Base-by-base conservation (phyloP, 495 filamentous ascomycete genomes). In the Clohesyomyces aquaticus region DNA sequence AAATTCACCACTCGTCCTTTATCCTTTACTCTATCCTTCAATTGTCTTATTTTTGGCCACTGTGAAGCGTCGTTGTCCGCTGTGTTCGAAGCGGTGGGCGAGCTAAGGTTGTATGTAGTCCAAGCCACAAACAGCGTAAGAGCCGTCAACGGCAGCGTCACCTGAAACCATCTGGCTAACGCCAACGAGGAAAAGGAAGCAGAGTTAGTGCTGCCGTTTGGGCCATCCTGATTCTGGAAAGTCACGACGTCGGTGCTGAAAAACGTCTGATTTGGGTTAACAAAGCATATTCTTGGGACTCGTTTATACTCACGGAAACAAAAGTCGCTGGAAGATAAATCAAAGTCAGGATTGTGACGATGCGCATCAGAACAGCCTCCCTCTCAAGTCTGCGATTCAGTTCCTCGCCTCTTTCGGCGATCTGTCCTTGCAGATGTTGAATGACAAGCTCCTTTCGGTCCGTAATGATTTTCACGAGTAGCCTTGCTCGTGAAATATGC, bases 231-330 rank as follows among this genome's bases (percentile, higher is more conserved):
- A 18, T 28, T 70, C 48, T 79, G 77, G 50, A 75, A 80, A 53
- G 75, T 79, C 14, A 80, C 65, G 41, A 80, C 70, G 45, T 79
- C 78, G 3, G 78, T 81, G 59, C 77, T 77, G 59, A 81, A 80
- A 54, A 81, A 77, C n/a, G 78, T 79, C 65, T 77, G 21, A 32
- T 47, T 25, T 38, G 6, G 6, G 29, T 42, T 61, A 27, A 54
- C 63, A 32, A 71, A 49, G 32, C 48, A 18, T 21, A 21, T 14
- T 2, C 14, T 59, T 14, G 19, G 47, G 11, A 22, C n/a, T 10
- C 0, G 18, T 2, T 12, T 29, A 35, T 26, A 61, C 71, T 69
- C 69, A 77, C 76, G 14, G 78, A 79, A 2, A 79, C 79, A 59
- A 80, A 79, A 1, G 78, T 79, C 16, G 72, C 74, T 0, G 79